These are phyloP conservation scores for Sclerotinia borealis DNA, from an alignment of 2,329 filamentous ascomycete genomes.

Conservation along the genomic window DNA sequence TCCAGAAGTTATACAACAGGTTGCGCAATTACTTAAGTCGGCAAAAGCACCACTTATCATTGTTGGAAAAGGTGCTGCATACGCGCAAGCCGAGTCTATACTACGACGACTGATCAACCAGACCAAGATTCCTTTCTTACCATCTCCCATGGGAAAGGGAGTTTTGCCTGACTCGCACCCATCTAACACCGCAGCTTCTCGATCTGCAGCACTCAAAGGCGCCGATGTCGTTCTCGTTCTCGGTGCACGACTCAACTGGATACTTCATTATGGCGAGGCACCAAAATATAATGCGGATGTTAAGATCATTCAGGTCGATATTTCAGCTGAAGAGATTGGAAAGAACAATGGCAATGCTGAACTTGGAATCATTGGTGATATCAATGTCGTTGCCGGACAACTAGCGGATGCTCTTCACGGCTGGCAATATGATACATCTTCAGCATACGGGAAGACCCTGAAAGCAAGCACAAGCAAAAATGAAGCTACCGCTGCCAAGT, in stretches of 20 bases:
- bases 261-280: constrained; percentile 48
- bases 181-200: constrained; percentile 46
- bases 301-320: constrained; percentile 50
- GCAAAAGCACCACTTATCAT: constrained; percentile 47
- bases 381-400: constrained; percentile 43
- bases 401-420: constrained; percentile 36
- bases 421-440: constrained; percentile 39
- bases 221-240: constrained; percentile 50
- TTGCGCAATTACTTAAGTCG: constrained; percentile 40
- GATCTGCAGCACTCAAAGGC: constrained; percentile 46
- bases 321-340: constrained; percentile 47
- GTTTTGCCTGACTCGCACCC: constrained; percentile 48
- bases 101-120: constrained; percentile 41
- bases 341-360: constrained; percentile 43
- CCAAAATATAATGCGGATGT: constrained; percentile 47
- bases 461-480: constrained; percentile 40
- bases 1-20: constrained; percentile 36
- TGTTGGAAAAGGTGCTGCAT: constrained; percentile 50
- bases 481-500: constrained; percentile 38
- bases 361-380: constrained; percentile 46
- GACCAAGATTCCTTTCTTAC: constrained; percentile 48
- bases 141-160: constrained; percentile 55
- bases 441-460: constrained; percentile 33
- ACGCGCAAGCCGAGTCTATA: constrained; percentile 42
- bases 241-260: constrained; percentile 52